These are phyloP conservation scores for Naematelia aurantialba DNA, from an alignment of 768 basidiomycete genomes.

Conservation along the genomic window DNA sequence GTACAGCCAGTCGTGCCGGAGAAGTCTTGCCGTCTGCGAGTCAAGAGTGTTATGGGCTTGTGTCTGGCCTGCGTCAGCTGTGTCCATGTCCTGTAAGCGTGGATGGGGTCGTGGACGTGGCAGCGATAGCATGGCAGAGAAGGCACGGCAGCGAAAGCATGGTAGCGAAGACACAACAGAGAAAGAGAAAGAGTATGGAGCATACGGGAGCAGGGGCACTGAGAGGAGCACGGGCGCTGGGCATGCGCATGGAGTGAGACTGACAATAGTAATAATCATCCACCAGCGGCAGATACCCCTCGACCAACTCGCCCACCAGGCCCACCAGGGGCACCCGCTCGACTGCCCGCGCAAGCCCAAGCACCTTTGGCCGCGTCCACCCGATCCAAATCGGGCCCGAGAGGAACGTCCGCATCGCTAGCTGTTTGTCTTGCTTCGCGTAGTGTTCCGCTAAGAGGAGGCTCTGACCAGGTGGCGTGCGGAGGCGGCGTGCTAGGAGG, in stretches of 20 bases:
- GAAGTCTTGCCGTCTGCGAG: too few relatives aligned
- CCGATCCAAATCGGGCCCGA: slow-evolving; percentile 75
- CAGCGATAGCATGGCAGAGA: too few relatives aligned
- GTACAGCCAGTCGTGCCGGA: too few relatives aligned
- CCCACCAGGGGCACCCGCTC: slow-evolving; percentile 39
- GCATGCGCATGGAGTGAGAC: slow-evolving; percentile 8
- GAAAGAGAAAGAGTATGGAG: too few relatives aligned
- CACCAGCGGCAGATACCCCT: slow-evolving; percentile 45
- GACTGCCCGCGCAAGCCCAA: slow-evolving; percentile 27
- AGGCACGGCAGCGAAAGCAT: too few relatives aligned
- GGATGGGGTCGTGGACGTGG: too few relatives aligned
- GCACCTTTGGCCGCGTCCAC: slow-evolving; percentile 43
- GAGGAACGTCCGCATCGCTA: slow-evolving; percentile 72
- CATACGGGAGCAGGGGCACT: too few relatives aligned
- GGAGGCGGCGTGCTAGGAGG: slow-evolving; percentile 68
- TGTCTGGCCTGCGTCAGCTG: too few relatives aligned
- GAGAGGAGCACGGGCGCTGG: too few relatives aligned
- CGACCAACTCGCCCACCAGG: slow-evolving; percentile 39
- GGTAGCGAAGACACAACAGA: too few relatives aligned
- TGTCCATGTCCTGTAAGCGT: too few relatives aligned
- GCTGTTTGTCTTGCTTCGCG: slow-evolving; percentile 72
- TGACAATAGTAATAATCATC: slow-evolving; percentile 49
- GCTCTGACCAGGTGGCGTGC: slow-evolving; percentile 65
- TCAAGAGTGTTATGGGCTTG: too few relatives aligned
- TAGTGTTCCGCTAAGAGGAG: slow-evolving; percentile 59